These are phyloP conservation scores for Soucietia sequanensis DNA, from an alignment of 805 yeast genomes.

Conservation along the genomic window DNA sequence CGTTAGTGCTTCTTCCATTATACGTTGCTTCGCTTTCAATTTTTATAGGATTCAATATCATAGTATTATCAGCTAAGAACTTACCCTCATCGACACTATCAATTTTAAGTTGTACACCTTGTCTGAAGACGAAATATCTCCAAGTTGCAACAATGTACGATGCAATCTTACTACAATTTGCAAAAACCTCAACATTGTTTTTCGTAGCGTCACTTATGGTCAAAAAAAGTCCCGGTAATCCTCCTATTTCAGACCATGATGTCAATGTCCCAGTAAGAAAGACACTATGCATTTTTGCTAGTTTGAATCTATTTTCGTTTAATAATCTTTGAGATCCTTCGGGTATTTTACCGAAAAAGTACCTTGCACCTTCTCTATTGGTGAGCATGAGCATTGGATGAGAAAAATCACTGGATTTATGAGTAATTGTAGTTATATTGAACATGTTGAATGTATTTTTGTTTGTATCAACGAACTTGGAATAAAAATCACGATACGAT, in stretches of 20 bases:
- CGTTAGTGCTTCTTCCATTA: background rate
- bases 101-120: conserved; percentile 55
- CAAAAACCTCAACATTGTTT: conserved; percentile 52
- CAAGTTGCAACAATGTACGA: conserved; percentile 69
- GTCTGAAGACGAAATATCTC: conserved; percentile 83
- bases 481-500: conserved; percentile 6
- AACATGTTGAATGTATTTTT: conserved; percentile 42
- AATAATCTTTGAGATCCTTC: conserved; percentile 85
- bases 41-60: conserved; percentile 39
- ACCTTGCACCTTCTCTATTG: conserved; percentile 50
- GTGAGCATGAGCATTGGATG: conserved; percentile 57
- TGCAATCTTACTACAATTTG: conserved; percentile 33
- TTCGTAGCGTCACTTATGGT: conserved; percentile 80
- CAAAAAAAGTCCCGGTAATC: conserved; percentile 84
- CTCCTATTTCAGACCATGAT: conserved; percentile 81
- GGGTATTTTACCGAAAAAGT: conserved; percentile 73
- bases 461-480: conserved; percentile 7
- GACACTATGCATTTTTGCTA: conserved; percentile 59
- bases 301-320: conserved; percentile 55
- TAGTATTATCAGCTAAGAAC: conserved; percentile 33
- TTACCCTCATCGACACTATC: conserved; percentile 27
- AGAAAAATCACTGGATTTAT: conserved; percentile 51
- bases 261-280: conserved; percentile 73
- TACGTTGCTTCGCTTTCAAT: conserved; percentile 10
- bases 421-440: conserved; percentile 51